Conservation (phyloP, 2,329 filamentous ascomycete genomes). For the Bipolaris sorokiniana region DNA sequence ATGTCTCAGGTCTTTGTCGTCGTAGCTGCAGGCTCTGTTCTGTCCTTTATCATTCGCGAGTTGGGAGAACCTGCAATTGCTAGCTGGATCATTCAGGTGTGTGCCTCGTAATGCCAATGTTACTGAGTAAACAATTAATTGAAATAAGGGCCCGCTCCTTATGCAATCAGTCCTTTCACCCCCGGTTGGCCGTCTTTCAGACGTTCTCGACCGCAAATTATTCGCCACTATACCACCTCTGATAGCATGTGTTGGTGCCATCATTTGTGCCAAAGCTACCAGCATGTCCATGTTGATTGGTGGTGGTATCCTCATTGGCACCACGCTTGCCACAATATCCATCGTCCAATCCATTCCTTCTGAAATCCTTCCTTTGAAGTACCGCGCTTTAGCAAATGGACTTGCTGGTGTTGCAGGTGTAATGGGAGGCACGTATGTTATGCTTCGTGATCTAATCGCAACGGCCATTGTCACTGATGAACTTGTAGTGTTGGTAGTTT, state of each 20-base stretch:
- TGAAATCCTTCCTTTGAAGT: constrained; percentile 64
- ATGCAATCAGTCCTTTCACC: constrained; percentile 65
- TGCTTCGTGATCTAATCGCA: neutral
- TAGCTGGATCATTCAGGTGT: constrained; percentile 63
- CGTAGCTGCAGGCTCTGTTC: constrained; percentile 61
- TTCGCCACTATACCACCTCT: constrained; percentile 60
- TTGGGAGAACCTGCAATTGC: constrained; percentile 58
- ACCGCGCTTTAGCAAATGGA: constrained; percentile 62
- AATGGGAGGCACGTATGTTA: constrained; percentile 59
- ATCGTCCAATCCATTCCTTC: constrained; percentile 64
- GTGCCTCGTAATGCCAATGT: rapidly evolving
- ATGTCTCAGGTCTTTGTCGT: constrained; percentile 64
- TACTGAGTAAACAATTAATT: neutral
- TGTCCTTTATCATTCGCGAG: constrained; percentile 63
- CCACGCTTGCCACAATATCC: constrained; percentile 60
- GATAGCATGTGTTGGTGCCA: constrained; percentile 60
- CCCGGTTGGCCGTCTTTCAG: constrained; percentile 62
- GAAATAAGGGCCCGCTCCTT: constrained; percentile 59
- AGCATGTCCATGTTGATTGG: constrained; percentile 64
- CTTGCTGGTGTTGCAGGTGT: constrained; percentile 59
- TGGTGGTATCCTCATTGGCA: constrained; percentile 64
- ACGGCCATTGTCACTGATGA: neutral
- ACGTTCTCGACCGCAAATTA: constrained; percentile 62
- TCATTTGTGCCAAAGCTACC: constrained; percentile 61
- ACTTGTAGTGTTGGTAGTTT: constrained; percentile 54